Evolutionary conservation across 2,329 filamentous ascomycete species (phyloP), one percentile per base, ranked within the genome.

Genomic region (Immersiporthe knoxdaviesiana): DNA sequence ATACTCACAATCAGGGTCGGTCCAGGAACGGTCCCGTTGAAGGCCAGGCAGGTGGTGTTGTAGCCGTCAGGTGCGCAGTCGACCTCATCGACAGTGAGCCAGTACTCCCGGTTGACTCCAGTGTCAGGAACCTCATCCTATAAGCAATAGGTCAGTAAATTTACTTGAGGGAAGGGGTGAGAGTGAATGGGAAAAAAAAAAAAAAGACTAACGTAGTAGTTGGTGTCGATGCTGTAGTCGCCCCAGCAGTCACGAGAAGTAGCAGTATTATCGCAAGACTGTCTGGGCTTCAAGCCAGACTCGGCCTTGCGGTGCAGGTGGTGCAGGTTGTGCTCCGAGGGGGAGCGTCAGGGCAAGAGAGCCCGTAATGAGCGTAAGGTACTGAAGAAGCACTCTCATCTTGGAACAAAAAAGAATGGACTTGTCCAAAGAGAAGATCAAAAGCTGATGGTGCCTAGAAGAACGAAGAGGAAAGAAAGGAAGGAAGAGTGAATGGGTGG

Each of bases 11-110:
- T 70, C 69, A 79, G 74, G 18, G 74, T 73, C 0, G 77, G 77
- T 10, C 77, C 77, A 0, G 78, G 77, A 24, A 78, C 72, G 1
- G 72, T 76, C 50, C 78, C 78, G 69, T 79, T 79, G 72, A 79
- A 73, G 24, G 76, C 72, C 72, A 75, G 73, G 68, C 74, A 75
- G 0, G 71, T 73, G 3, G 74, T 70, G 7, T 68, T 41, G 60
- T 73, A 72, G 4, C 75, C 75, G 39, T 77, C 75, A 0, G 72
- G 75, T 5, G 72, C 63, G 63, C 74, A 76, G 10, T 60, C 30
- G 0, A 67, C 72, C n/a, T 74, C 65, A 24, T 71, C 54, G 11
- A 74, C 70, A 2, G 71, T 72, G 18, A 77, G 72, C 73, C 73
- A 77, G 47, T 74, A 72, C 52, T 77, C 75, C 14, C 71, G 67